Conservation (phyloP, 1,284 basidiomycete species). For the Porodaedalea pini region DNA sequence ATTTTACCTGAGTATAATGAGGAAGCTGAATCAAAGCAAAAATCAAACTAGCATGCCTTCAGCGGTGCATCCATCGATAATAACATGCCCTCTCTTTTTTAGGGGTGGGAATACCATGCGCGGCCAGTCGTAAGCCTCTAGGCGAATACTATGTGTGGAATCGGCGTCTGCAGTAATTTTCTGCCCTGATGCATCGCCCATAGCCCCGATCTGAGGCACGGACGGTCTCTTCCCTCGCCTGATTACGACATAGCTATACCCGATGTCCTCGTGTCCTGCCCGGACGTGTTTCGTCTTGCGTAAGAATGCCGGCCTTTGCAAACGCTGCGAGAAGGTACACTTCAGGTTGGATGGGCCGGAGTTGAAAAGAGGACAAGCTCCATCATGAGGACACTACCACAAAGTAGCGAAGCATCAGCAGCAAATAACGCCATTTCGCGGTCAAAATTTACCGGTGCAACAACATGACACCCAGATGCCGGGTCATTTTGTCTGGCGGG, state of each 20-base stretch:
- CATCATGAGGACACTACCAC: conserved; percentile 87
- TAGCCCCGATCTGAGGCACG: background rate
- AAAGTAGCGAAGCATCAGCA: conserved; percentile 19
- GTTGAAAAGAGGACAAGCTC: conserved; percentile 71
- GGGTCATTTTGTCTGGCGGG: conserved; percentile 35
- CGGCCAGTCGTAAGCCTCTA: conserved; percentile 83
- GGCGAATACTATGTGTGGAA: conserved; percentile 48
- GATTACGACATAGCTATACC: conserved; percentile 90
- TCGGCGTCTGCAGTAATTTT: conserved; percentile 26
- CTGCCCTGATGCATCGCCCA: background rate
- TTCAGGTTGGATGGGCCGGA: conserved; percentile 50
- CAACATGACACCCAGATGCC: conserved; percentile 65
- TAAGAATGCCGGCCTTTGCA: conserved; percentile 83
- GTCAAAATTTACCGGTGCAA: conserved; percentile 69
- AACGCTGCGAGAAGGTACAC: conserved; percentile 84
- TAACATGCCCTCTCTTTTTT: conserved; percentile 90
- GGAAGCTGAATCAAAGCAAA: background rate
- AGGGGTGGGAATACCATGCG: conserved; percentile 87
- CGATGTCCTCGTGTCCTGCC: conserved; percentile 79
- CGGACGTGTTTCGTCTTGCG: conserved; percentile 84
- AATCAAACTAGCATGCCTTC: conserved; percentile 53
- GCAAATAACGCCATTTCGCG: conserved; percentile 23
- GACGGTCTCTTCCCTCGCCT: conserved; percentile 71
- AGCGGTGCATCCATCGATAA: conserved; percentile 84
- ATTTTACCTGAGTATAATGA: conserved; percentile 63